A percentile compares a stretch with the other conserved stretches of the same genome.
phyloP scores from a whole-genome alignment of 345 rosid species.

The Sisymbrium irio region DNA sequence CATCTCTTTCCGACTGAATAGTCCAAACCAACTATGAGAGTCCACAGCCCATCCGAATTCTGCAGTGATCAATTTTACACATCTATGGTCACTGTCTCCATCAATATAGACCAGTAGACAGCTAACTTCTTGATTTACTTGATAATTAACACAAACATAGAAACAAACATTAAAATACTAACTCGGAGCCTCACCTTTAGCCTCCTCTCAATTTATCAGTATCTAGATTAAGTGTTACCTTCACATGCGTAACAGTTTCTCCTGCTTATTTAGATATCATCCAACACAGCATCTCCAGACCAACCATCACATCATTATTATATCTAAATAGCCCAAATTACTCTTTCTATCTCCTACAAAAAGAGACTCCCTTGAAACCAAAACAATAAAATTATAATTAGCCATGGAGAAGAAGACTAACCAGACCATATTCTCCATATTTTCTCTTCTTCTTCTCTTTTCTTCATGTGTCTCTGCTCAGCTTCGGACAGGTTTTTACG shows the following conservation, averaged over 20 bases:
- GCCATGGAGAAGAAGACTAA: constrained; percentile 31
- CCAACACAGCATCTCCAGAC: constrained; percentile 18
- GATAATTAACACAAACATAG: constrained; percentile 9
- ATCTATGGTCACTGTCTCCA: constrained; percentile 9
- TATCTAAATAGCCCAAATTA: constrained; percentile 12
- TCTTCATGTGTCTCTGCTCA: constrained; percentile 37
- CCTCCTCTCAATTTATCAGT: constrained; percentile 29
- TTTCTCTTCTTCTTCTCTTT: constrained; percentile 25
- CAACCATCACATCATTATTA: constrained; percentile 13
- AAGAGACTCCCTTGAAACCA: not conserved
- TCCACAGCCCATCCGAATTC: not conserved
- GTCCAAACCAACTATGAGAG: not conserved
- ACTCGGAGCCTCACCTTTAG: constrained; percentile 5
- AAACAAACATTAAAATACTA: constrained; percentile 10
- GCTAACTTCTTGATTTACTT: constrained; percentile 11
- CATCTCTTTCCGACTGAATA: not conserved
- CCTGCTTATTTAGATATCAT: constrained; percentile 12
- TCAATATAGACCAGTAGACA: constrained; percentile 11
- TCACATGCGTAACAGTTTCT: constrained; percentile 37
- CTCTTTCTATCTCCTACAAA: constrained; percentile 12
- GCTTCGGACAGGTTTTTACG: constrained; percentile 34
- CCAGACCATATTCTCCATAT: constrained; percentile 21
- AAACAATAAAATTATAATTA: not conserved
- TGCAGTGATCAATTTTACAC: not conserved
- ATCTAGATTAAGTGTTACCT: constrained; percentile 25